Evolutionary conservation across 108 stramenopile species (phyloP).

Genomic region (Halocafeteria seosinensis): DNA sequence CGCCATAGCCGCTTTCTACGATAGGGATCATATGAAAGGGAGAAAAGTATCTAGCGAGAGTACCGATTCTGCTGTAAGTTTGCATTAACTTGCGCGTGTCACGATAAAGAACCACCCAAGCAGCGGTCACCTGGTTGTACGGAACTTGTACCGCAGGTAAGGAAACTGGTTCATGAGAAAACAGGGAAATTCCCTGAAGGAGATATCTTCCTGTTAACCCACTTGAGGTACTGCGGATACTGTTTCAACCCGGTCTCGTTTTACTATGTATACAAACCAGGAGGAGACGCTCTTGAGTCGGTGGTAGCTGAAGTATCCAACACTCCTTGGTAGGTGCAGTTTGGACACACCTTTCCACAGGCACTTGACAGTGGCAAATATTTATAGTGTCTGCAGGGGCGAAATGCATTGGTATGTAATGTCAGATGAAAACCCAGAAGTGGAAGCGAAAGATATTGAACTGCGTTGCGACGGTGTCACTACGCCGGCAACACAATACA

Average conservation of each 20-base stretch:
- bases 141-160: not conserved
- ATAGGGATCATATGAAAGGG: no score
- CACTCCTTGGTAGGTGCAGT: slow-evolving; percentile 63
- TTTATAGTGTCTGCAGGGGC: no score
- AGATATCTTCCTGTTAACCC: not conserved
- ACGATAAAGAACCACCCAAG: no score
- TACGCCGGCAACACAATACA: slow-evolving; percentile 4
- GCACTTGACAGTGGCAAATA: no score
- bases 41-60: no score
- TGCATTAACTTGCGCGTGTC: no score
- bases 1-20: no score
- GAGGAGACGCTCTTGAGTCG: slow-evolving; percentile 26
- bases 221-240: slow-evolving; percentile 24
- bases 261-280: slow-evolving; percentile 17
- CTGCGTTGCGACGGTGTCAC: not conserved
- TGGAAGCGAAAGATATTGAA: no score
- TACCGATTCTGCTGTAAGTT: no score
- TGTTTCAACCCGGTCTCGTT: slow-evolving; percentile 31
- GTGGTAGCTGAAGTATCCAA: slow-evolving; percentile 77
- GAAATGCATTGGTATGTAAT: not conserved
- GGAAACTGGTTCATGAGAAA: not conserved
- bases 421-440: not conserved
- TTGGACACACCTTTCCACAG: not conserved
- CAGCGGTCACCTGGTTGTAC: no score
- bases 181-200: not conserved